Evolutionary conservation across 495 filamentous ascomycete species (phyloP), one percentile per base, ranked within the genome.

Genomic region (Neurospora hispaniola): DNA sequence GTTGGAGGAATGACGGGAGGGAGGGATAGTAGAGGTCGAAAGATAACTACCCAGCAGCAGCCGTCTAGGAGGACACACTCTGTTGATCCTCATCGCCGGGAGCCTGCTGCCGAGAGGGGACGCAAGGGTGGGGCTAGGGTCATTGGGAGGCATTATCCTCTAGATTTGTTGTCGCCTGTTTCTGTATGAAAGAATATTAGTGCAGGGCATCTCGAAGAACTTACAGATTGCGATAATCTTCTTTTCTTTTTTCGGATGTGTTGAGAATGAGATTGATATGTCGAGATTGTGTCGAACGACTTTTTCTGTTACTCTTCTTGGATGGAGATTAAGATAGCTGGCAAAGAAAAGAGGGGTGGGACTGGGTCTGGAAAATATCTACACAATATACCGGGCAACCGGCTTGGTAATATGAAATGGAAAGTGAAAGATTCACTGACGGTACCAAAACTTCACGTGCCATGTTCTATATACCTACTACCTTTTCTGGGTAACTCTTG

Each of bases 131-230:
- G 16, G 38, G 40, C 42, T 70, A 66, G 18, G 14, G 31, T 71
- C 27, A 69, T n/a, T 20, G 43, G 70, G 7, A 66, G 27, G 43
- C n/a, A 54, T 31, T 73, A 66, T 16, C n/a, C 72, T 31, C 18
- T 20, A 20, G 72, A 74, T 39, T 10, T 71, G 38, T 31, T 31
- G 20, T 74, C 72, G 10, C 72, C 72, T 62, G 41, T 74, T 43
- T 74, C 72, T 35, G 42, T 71, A 12, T 74, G 42, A 74, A 6
- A 18, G 6, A 12, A 12, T 16, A 4, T 18, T 35, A 2, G 14
- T 18, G 54, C 6, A 9, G 12, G 27, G 27, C 6, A 16, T 18
- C 18, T 5, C 12, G 23, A 7, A 4, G 20, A 62, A 5, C 8
- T 2, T 38, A 2, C 27, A 66, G 54, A 4, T 66, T 66, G 54